Evolutionary conservation across 2,329 filamentous ascomycete species (phyloP), one percentile per base, ranked within the genome.

Genomic region (Ilyonectria sp.): DNA sequence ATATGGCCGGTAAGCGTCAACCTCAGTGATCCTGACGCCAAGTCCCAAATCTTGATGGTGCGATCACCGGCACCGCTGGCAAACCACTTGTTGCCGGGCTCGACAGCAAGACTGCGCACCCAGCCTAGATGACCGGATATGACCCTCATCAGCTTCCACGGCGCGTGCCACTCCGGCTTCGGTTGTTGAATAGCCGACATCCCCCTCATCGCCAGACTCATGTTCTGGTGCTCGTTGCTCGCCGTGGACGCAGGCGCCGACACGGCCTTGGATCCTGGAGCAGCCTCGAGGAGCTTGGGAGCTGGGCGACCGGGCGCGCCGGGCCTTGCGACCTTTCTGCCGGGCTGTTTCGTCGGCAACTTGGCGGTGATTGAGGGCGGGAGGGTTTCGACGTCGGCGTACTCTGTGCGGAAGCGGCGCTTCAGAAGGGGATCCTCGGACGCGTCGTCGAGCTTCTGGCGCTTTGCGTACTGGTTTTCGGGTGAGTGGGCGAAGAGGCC

Each of bases 11-110:
- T 98, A 68, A 98, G 84, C 0, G 95, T 98, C 70, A 98, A 84
- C 64, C 91, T 89, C 71, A 98, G 84, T n/a, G 88, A 90, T 0
- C 97, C 96, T 1, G 93, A 93, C 19, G 94, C 96, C 70, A 99
- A 82, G 82, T 99, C 95, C 95, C 95, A 99, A 70, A 99, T 97
- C 85, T 99, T 99, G 83, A 99, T 98, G 1, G 95, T 98, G 59
- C 97, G 88, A 80, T 99, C 96, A 62, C 95, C 97, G 7, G 95
- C 94, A 69, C 96, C 96, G 75, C 93, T 97, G 21, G 94, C 96
- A 80, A 99, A 99, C 94, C 95, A 99, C 80, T 97, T 90, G 81
- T 99, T 99, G 76, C 94, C 93, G 1, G 97, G 97, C 81, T 99
- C 97, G 55, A 98, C 94, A 1, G 95, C 94, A 75, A 98, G 84